These are phyloP conservation scores for Iberis pinnata DNA, from an alignment of 345 rosid genomes.

Conservation along the genomic window DNA sequence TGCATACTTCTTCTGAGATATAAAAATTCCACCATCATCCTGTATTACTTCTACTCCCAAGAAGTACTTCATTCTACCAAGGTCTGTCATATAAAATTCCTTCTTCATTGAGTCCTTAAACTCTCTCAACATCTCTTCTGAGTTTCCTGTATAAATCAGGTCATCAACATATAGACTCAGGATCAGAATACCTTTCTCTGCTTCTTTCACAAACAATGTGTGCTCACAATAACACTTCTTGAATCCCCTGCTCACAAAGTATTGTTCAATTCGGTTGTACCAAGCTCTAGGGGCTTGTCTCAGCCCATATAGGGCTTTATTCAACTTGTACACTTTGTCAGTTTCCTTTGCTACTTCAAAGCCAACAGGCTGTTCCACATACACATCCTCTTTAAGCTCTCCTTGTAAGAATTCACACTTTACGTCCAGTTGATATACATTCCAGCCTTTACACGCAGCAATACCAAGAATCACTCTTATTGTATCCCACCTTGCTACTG, in stretches of 20 bases:
- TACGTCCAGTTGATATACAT: not conserved
- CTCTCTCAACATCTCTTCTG: not conserved
- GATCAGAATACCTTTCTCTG: too few relatives aligned
- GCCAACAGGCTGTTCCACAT: not conserved
- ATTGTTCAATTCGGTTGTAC: not conserved
- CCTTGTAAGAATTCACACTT: not conserved
- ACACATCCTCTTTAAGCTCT: not conserved
- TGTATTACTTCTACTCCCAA: too few relatives aligned
- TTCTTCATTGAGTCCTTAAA: too few relatives aligned
- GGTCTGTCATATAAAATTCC: too few relatives aligned
- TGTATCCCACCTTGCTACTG: not conserved
- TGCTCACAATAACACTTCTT: not conserved
- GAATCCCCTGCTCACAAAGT: not conserved
- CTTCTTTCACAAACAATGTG: too few relatives aligned
- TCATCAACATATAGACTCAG: not conserved
- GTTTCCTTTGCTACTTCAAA: not conserved
- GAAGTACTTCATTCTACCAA: too few relatives aligned
- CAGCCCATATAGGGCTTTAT: not conserved
- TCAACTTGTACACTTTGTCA: not conserved
- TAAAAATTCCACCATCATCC: not conserved
- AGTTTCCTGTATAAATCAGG: not conserved
- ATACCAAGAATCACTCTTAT: not conserved
- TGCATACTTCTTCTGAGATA: not conserved
- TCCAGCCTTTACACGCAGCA: not conserved
- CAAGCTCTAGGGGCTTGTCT: not conserved